phyloP scores from a whole-genome alignment of 2,329 filamentous ascomycete genomes.

The Colletotrichum liaoningense region DNA sequence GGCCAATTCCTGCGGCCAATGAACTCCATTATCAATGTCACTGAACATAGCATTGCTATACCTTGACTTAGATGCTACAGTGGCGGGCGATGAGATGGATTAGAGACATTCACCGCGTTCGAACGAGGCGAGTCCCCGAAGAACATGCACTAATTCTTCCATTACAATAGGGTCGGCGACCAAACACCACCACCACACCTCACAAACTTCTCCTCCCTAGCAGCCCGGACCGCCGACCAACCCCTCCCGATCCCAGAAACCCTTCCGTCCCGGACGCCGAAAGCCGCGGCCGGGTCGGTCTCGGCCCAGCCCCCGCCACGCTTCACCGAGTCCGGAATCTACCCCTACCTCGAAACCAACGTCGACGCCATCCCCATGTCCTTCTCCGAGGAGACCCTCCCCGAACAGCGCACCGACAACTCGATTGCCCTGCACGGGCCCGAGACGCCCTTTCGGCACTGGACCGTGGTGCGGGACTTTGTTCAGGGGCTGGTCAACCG shows the following conservation, averaged over 20 bases:
- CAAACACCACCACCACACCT: slow-evolving; percentile 50
- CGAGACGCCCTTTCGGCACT: slow-evolving; percentile 71
- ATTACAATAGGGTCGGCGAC: slow-evolving; percentile 55
- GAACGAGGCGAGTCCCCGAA: neutral
- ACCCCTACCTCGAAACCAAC: slow-evolving; percentile 74
- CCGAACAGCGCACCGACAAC: slow-evolving; percentile 45
- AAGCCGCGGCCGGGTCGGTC: slow-evolving; percentile 49
- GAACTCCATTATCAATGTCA: neutral
- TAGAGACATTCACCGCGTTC: neutral
- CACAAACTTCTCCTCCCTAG: slow-evolving; percentile 58
- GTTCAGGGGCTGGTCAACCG: slow-evolving; percentile 63
- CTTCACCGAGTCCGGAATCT: slow-evolving; percentile 69
- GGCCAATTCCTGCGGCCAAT: neutral
- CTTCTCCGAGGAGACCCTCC: slow-evolving; percentile 68
- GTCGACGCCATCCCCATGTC: slow-evolving; percentile 70
- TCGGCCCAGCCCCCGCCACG: slow-evolving; percentile 58
- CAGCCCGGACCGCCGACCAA: slow-evolving; percentile 60
- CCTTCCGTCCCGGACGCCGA: slow-evolving; percentile 59
- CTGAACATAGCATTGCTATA: too few species aligned
- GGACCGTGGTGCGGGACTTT: slow-evolving; percentile 66
- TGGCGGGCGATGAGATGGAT: neutral
- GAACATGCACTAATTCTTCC: slow-evolving; percentile 15
- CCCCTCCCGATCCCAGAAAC: slow-evolving; percentile 57
- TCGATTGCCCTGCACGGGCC: slow-evolving; percentile 58
- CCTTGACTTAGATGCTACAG: too few species aligned